Percentiles rank a stretch among this genome's conserved stretches.
phyloP scores from a whole-genome alignment of 2,329 filamentous ascomycete genomes.

The Hymenoscyphus fructigenus region DNA sequence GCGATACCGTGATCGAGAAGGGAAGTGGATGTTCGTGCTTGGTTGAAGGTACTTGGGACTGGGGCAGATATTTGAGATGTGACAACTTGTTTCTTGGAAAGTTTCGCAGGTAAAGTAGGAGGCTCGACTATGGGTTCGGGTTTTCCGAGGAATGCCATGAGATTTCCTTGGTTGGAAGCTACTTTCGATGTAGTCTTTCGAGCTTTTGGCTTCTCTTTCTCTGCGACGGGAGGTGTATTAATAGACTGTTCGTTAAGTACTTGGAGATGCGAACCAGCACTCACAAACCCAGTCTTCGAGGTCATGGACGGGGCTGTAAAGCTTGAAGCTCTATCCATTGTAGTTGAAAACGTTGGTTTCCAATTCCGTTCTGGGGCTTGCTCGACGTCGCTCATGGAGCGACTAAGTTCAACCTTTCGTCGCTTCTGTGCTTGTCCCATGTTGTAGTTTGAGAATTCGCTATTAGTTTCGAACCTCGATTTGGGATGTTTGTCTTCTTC shows the following conservation, averaged over 20 bases:
- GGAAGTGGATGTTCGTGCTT: constrained; percentile 7
- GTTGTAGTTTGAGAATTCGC: constrained; percentile 25
- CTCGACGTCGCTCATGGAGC: constrained; percentile 20
- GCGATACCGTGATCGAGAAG: constrained; percentile 18
- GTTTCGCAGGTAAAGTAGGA: neutral
- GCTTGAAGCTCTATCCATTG: constrained; percentile 59
- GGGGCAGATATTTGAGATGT: neutral
- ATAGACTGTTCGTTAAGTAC: constrained; percentile 33
- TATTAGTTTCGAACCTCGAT: constrained; percentile 38
- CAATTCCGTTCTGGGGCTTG: constrained; percentile 22
- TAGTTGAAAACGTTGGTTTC: constrained; percentile 51
- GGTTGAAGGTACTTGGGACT: constrained; percentile 13
- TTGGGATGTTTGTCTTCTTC: constrained; percentile 41
- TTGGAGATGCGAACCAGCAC: constrained; percentile 33
- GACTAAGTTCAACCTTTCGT: constrained; percentile 30
- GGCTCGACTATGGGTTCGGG: constrained; percentile 15
- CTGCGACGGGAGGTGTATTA: constrained; percentile 22
- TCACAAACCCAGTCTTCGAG: constrained; percentile 30
- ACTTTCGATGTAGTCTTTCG: constrained; percentile 15
- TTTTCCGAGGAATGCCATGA: constrained; percentile 32
- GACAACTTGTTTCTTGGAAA: neutral
- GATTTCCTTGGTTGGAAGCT: constrained; percentile 28
- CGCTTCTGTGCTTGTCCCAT: constrained; percentile 27
- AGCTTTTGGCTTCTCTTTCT: constrained; percentile 11
- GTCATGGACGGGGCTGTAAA: constrained; percentile 56